These are phyloP conservation scores for Trichoderma guizhouense DNA, from an alignment of 2,329 filamentous ascomycete species.

Conservation along the genomic window DNA sequence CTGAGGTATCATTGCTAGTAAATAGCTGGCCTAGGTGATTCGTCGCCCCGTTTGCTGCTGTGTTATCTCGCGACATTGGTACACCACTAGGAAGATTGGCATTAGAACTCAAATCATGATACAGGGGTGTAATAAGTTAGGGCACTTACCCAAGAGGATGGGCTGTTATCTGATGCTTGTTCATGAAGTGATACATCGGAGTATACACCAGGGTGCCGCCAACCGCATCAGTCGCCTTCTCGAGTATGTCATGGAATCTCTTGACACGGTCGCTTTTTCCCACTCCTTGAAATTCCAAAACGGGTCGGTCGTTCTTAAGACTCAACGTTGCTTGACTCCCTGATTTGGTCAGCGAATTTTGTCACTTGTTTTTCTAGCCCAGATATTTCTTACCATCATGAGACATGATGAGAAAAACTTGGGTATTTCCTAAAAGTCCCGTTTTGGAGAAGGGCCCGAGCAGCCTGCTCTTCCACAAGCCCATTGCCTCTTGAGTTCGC, in stretches of 20 bases:
- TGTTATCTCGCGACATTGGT: conserved; percentile 58
- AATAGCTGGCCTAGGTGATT: conserved; percentile 62
- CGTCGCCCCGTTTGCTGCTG: conserved; percentile 54
- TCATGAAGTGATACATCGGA: conserved; percentile 55
- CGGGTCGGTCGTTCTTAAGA: conserved; percentile 57
- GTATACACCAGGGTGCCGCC: conserved; percentile 59
- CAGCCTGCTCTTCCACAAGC: conserved; percentile 45
- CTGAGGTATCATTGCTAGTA: conserved; percentile 43
- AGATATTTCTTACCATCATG: conserved; percentile 50
- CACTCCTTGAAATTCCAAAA: conserved; percentile 58
- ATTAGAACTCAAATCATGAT: neutral
- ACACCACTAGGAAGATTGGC: conserved; percentile 48
- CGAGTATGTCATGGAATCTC: conserved; percentile 49
- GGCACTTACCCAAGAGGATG: conserved; percentile 54
- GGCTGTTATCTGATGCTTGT: conserved; percentile 59
- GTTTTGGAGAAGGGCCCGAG: conserved; percentile 55
- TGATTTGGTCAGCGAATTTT: conserved; percentile 21
- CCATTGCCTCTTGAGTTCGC: conserved; percentile 16
- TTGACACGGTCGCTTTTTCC: conserved; percentile 54
- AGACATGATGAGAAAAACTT: conserved; percentile 64
- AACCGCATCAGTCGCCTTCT: conserved; percentile 52
- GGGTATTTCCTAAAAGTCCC: conserved; percentile 57
- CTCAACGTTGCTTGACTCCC: conserved; percentile 58
- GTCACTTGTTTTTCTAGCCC: neutral
- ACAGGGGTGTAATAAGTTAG: no score